Conservation (phyloP, 306 rosid species). For the Begonia masoniana region DNA sequence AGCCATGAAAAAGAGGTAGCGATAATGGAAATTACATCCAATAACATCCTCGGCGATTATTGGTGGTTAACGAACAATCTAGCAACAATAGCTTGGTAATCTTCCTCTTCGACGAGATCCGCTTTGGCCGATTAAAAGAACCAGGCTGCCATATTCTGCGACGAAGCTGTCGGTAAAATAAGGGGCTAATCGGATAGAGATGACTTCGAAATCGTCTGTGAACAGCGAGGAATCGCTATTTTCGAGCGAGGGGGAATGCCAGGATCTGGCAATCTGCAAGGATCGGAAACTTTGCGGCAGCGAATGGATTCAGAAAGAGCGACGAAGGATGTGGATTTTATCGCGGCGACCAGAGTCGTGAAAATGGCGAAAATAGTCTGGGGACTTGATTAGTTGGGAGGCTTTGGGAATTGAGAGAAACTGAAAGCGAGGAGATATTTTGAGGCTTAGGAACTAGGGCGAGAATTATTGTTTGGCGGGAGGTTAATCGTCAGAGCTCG, state of each 20-base stretch:
- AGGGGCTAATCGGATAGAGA: constrained; percentile 3
- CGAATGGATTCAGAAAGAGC: constrained; percentile 6
- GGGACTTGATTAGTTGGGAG: constrained; percentile 40
- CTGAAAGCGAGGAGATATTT: constrained; percentile 34
- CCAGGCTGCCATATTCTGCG: constrained; percentile 9
- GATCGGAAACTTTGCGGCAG: constrained; percentile 2
- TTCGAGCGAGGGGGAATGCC: constrained; percentile 6
- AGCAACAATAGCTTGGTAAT: constrained; percentile 6
- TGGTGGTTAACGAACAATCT: constrained; percentile 6
- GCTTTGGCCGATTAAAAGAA: constrained; percentile 5
- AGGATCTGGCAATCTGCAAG: neutral
- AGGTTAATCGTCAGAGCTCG: constrained; percentile 53
- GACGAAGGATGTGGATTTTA: constrained; percentile 3
- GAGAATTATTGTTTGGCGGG: constrained; percentile 46
- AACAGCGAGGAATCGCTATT: constrained; percentile 5
- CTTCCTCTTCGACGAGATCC: constrained; percentile 8
- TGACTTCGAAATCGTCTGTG: neutral
- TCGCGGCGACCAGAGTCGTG: constrained; percentile 30
- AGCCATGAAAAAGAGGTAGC: too few species aligned
- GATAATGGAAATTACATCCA: neutral
- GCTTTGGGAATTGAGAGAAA: constrained; percentile 36
- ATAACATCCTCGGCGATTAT: constrained; percentile 7
- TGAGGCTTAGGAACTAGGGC: constrained; percentile 73
- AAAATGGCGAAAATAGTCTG: constrained; percentile 31
- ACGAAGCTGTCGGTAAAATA: constrained; percentile 10